Evolutionary conservation across 2,329 filamentous ascomycete species (phyloP), one percentile per base, ranked within the genome.

Genomic region (Paraphaeosphaeria sporulosa): DNA sequence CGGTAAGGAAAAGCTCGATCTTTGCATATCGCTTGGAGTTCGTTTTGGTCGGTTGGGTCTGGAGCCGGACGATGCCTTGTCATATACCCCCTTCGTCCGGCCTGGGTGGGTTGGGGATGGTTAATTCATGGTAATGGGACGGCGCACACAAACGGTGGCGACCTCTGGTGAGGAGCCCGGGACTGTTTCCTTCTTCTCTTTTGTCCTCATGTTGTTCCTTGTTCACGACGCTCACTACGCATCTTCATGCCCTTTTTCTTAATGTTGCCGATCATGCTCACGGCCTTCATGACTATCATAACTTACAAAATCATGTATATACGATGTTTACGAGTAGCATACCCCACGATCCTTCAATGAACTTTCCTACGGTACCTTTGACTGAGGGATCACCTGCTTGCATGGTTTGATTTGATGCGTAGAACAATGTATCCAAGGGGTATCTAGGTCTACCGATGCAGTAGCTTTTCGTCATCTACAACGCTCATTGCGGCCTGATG

Each of bases 71-170:
- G 59, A 56, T 43, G 34, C 27, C 15, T 50, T 42, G 47, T 40
- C 53, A 53, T 42, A 57, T 57, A 61, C 54, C 43, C 54, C 50
- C 23, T 51, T 55, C 38, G 57, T 56, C 57, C 50, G 48, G 49
- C 50, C 48, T 59, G 56, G 59, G 54, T 63, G 48, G 58, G 36
- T 55, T 57, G 42, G 54, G 48, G 6, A 43, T 54, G 64, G 62
- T 44, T 55, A 57, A 53, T 57, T 63, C 59, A 63, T 53, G 49
- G 36, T 51, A 61, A 58, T 52, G 58, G 52, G 56, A 54, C 60
- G 62, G 64, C 38, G 38, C 38, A 60, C 61, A 61, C 63, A 71
- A 71, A 66, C 62, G 57, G 68, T 63, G 61, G 70, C 68, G 69
- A 71, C 67, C 67, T 71, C 67, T 70, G 69, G 68, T 53, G 47